Evolutionary conservation across 108 stramenopile genomes (phyloP), one percentile per base, ranked within the genome.

Genomic region (Epithemia pelagica): DNA sequence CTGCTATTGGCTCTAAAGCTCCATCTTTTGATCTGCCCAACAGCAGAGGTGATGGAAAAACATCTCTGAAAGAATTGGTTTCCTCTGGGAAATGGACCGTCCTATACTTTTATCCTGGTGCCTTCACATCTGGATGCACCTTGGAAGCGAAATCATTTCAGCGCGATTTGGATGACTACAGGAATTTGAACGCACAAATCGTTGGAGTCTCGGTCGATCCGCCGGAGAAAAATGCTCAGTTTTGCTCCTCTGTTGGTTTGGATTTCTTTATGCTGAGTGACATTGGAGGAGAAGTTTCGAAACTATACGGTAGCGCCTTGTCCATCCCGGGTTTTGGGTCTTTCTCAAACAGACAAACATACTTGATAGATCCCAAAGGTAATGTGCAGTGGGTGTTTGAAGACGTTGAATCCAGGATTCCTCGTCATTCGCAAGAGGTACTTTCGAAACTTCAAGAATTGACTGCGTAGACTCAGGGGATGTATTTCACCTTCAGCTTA

Each of bases 61-160:
- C 83, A 8, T 58, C 75, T 23, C 72, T 90, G 15, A 64, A 79
- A 2, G 23, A 30, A 0, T 59, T 90, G 27, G 70, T 72, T 53
- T 59, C 67, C 22, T 37, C 72, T 46, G 68, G 63, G 18, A 86
- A 84, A 65, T 89, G 86, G 84, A 89, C 86, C 5, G 80, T 92
- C 15, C 65, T 92, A 8, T 92, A 92, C 67, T 92, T 92, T 67
- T 92, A 89, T 65, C 91, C 91, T 2, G 91, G 88, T 23, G 91
- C 88, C 55, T 92, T 92, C 64, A 88, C 88, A 1, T 64, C 65
- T 2, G 91, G 91, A 26, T 92, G 91, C 53, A 92, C 91, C 21
- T 65, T 92, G 59, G 91, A 92, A 65, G 88, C 91, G 0, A 79
- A 84, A 20, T 74, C 68, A 31, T 92, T 92, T 60, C 84, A 88